phyloP scores from a whole-genome alignment of 2,329 filamentous ascomycete genomes.

The Colletotrichum cordylinicola region DNA sequence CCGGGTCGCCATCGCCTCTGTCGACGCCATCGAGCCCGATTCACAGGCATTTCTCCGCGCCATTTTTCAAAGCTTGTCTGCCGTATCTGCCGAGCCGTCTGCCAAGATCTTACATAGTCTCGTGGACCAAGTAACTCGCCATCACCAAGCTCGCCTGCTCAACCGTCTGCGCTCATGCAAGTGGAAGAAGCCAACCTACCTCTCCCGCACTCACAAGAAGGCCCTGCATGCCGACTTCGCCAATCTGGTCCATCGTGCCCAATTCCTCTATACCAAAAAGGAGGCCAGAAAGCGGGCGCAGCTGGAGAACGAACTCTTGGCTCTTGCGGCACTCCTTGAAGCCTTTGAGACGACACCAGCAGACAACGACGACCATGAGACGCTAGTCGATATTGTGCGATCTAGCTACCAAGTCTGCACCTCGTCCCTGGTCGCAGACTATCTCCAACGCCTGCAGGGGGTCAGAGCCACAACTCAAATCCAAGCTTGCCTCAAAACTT shows the following conservation, averaged over 20 bases:
- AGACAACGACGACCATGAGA: slow-evolving; percentile 1
- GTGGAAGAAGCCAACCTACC: slow-evolving; percentile 22
- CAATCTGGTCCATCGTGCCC: slow-evolving; percentile 14
- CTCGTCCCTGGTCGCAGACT: background rate
- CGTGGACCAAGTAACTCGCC: slow-evolving; percentile 1
- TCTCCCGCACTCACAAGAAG: slow-evolving; percentile 23
- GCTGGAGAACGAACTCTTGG: slow-evolving; percentile 1
- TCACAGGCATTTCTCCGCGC: slow-evolving; percentile 18
- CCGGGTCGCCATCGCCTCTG: slow-evolving; percentile 14
- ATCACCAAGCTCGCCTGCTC: slow-evolving; percentile 22
- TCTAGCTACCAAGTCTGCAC: slow-evolving; percentile 15
- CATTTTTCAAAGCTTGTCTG: background rate
- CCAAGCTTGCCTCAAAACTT: slow-evolving; percentile 21
- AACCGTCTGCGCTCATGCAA: slow-evolving; percentile 22
- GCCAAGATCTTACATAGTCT: background rate
- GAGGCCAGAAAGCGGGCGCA: slow-evolving; percentile 1
- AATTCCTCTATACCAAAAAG: slow-evolving; percentile 16
- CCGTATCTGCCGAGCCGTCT: background rate
- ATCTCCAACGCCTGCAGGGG: slow-evolving; percentile 9
- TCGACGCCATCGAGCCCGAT: slow-evolving; percentile 15
- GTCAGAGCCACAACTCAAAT: slow-evolving; percentile 18
- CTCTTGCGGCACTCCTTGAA: background rate
- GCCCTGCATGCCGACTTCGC: slow-evolving; percentile 20
- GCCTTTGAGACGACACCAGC: slow-evolving; percentile 7
- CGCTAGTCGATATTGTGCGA: background rate